Conservation (phyloP, 768 basidiomycete species). For the Agrocybe praecox region DNA sequence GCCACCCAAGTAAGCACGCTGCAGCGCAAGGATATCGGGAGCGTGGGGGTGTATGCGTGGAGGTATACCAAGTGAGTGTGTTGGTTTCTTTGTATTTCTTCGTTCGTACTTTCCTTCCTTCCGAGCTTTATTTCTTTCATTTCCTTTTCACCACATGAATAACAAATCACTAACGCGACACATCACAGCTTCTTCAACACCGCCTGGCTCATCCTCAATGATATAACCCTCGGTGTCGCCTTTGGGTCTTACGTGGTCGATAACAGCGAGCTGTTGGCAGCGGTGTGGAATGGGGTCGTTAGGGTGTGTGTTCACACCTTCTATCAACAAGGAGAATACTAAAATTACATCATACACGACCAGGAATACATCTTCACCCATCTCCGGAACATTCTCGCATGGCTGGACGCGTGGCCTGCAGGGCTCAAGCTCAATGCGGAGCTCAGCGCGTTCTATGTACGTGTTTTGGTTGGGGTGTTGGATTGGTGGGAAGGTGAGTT, state of each 20-base stretch:
- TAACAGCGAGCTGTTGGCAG: slow-evolving; percentile 54
- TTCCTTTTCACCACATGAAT: not conserved
- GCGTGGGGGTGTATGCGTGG: slow-evolving; percentile 46
- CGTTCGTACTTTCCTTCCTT: too few species aligned
- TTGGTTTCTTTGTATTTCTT: not conserved
- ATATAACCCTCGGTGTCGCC: slow-evolving; percentile 81
- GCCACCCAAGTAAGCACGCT: slow-evolving; percentile 43
- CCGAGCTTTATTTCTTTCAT: not conserved
- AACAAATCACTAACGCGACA: not conserved
- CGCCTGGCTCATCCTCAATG: slow-evolving; percentile 90
- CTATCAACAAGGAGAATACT: not conserved
- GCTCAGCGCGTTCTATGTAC: slow-evolving; percentile 81
- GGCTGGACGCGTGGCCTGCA: slow-evolving; percentile 96
- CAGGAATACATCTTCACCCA: slow-evolving; percentile 34
- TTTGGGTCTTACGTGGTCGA: slow-evolving; percentile 73
- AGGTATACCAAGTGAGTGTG: slow-evolving; percentile 73
- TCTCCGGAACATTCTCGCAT: slow-evolving; percentile 48
- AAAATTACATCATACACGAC: slow-evolving; percentile 18
- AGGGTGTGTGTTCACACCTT: slow-evolving; percentile 37
- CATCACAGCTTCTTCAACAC: slow-evolving; percentile 83
- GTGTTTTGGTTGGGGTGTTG: slow-evolving; percentile 66
- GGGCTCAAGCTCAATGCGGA: slow-evolving; percentile 96
- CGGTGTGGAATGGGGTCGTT: slow-evolving; percentile 32
- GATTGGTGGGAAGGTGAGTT: slow-evolving; percentile 76
- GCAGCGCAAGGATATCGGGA: slow-evolving; percentile 32